Percentiles rank a stretch among this genome's conserved stretches.
phyloP scores from a whole-genome alignment of 495 filamentous ascomycete species.

The Penicillium canescens region DNA sequence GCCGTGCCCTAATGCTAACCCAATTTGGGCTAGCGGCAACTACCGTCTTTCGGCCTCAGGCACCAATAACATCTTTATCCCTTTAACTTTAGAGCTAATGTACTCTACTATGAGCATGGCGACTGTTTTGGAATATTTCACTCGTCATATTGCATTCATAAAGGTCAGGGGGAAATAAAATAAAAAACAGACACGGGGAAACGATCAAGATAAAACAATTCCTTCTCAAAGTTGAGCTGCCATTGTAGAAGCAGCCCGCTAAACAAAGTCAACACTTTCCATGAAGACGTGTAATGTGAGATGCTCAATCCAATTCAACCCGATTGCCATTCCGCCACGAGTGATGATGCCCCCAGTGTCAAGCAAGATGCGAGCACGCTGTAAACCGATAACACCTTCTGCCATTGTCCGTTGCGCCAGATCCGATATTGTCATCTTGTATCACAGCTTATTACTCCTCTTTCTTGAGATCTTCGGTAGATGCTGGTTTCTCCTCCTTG shows the following conservation, averaged over 20 bases:
- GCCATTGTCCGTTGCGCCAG: slow-evolving; percentile 45
- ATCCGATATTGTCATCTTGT: slow-evolving; percentile 21
- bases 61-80: not conserved
- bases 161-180: slow-evolving; percentile 2
- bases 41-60: slow-evolving; percentile 6
- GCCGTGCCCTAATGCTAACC: slow-evolving; percentile 43
- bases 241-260: not conserved
- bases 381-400: slow-evolving; percentile 44
- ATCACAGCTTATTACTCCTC: slow-evolving; percentile 28
- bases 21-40: slow-evolving; percentile 11
- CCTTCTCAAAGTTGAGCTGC: not conserved
- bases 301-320: slow-evolving; percentile 4
- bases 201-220: slow-evolving; percentile 5
- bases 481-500: slow-evolving; percentile 24
- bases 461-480: slow-evolving; percentile 30
- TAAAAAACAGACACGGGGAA: slow-evolving; percentile 5
- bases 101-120: not conserved
- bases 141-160: slow-evolving; percentile 9
- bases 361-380: slow-evolving; percentile 26
- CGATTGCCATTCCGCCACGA: slow-evolving; percentile 6
- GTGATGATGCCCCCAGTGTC: slow-evolving; percentile 21
- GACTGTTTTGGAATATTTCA: not conserved
- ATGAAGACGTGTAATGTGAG: slow-evolving; percentile 1
- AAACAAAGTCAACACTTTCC: not conserved
- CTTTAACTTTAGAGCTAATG: not conserved